Evolutionary conservation across 495 filamentous ascomycete genomes (phyloP).

Genomic region (Lepidopterella palustris): DNA sequence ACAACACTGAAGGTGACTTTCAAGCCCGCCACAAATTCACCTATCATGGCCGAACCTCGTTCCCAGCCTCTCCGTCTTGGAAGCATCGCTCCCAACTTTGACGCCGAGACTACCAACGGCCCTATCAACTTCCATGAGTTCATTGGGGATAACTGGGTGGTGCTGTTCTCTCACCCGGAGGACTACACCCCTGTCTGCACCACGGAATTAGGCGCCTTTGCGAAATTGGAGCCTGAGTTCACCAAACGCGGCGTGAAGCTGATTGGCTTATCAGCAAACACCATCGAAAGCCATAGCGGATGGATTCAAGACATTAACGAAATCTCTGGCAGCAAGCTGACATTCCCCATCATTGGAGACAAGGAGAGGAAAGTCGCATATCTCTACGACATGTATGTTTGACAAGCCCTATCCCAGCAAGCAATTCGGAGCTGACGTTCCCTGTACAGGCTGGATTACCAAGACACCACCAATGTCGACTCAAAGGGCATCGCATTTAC

Average conservation of each 20-base stretch:
- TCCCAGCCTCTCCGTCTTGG: slow-evolving; percentile 68
- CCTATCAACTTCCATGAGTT: slow-evolving; percentile 96
- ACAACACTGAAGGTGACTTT: neutral
- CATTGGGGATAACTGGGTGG: slow-evolving; percentile 87
- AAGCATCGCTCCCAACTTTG: slow-evolving; percentile 84
- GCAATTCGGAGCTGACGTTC: slow-evolving; percentile 7
- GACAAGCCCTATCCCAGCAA: neutral
- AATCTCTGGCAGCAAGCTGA: slow-evolving; percentile 70
- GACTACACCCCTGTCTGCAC: slow-evolving; percentile 82
- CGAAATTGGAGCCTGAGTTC: slow-evolving; percentile 97
- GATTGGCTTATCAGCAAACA: slow-evolving; percentile 88
- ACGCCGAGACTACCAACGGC: slow-evolving; percentile 84
- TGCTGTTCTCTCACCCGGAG: slow-evolving; percentile 97
- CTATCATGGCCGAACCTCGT: slow-evolving; percentile 31
- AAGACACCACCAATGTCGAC: slow-evolving; percentile 82
- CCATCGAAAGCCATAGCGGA: slow-evolving; percentile 51
- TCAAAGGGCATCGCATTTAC: slow-evolving; percentile 96
- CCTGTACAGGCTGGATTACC: slow-evolving; percentile 66
- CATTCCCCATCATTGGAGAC: slow-evolving; percentile 96
- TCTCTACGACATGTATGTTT: slow-evolving; percentile 85
- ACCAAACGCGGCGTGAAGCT: slow-evolving; percentile 87
- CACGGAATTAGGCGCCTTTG: slow-evolving; percentile 95
- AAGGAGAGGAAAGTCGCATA: slow-evolving; percentile 90
- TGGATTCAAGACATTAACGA: slow-evolving; percentile 98
- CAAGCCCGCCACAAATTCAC: slow-evolving; percentile 6